These are phyloP conservation scores for Perkinsus chesapeaki DNA, from an alignment of 169 alveolate genomes.

Conservation along the genomic window DNA sequence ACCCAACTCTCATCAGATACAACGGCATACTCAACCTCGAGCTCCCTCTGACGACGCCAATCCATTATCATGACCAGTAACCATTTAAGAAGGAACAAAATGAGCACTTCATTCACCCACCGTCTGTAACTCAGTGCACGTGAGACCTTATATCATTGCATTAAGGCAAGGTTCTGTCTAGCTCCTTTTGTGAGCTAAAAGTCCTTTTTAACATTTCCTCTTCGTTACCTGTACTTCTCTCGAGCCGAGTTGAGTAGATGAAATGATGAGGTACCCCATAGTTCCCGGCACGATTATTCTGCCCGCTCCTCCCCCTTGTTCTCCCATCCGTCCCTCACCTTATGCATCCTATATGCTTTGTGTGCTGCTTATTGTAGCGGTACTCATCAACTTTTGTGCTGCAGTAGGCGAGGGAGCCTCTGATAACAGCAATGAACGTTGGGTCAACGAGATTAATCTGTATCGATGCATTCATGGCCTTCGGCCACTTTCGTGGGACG, in stretches of 20 bases:
- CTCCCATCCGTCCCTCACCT: neutral
- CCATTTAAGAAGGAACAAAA: neutral
- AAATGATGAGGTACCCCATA: neutral
- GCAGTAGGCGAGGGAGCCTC: neutral
- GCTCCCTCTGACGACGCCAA: neutral
- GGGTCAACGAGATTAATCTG: neutral
- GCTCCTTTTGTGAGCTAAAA: neutral
- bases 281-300: neutral
- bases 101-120: too few relatives aligned
- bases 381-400: neutral
- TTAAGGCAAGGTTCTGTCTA: too few relatives aligned
- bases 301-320: neutral
- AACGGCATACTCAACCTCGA: neutral
- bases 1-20: neutral
- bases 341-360: neutral
- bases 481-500: neutral
- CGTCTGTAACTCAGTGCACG: neutral
- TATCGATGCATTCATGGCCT: neutral
- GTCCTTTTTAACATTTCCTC: neutral
- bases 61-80: neutral
- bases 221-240: neutral
- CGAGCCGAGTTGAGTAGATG: neutral
- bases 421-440: neutral
- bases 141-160: neutral
- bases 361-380: neutral